Conservation (phyloP, 1,139 yeast genomes). For the Yamadazyma conglobata region DNA sequence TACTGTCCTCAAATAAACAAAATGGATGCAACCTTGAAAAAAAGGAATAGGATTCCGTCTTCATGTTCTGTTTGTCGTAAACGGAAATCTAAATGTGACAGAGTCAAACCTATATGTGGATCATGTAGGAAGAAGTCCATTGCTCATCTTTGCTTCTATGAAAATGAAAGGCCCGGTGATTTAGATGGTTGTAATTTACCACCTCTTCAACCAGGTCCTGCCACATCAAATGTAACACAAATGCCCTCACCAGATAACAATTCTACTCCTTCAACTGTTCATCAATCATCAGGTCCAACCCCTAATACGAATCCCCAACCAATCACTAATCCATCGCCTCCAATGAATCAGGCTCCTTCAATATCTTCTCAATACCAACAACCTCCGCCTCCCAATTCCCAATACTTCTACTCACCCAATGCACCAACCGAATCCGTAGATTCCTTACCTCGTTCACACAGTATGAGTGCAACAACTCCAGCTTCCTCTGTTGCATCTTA, state of each 20-base stretch:
- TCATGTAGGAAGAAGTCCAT: slow-evolving; percentile 71
- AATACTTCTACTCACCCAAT: neutral
- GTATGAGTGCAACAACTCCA: no score
- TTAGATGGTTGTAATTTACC: neutral
- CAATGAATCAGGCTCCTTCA: neutral
- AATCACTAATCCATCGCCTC: neutral
- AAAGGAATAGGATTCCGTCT: slow-evolving; percentile 41
- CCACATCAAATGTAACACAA: no score
- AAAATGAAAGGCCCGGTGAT: slow-evolving; percentile 28
- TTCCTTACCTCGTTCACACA: no score
- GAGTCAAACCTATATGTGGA: slow-evolving; percentile 67
- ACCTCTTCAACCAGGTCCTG: neutral
- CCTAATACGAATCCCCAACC: neutral
- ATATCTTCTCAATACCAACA: no score
- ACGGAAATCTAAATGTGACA: slow-evolving; percentile 53
- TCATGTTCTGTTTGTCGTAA: slow-evolving; percentile 48
- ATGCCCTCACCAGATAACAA: neutral
- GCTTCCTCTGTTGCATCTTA: no score
- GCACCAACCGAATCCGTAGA: neutral
- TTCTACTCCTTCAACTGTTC: no score
- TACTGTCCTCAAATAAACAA: no score
- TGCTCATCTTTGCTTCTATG: slow-evolving; percentile 67
- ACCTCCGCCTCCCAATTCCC: neutral
- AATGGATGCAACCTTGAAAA: slow-evolving; percentile 27
- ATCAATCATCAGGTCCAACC: no score